Percentiles rank a stretch among this genome's conserved stretches.
phyloP scores from a whole-genome alignment of 768 basidiomycete species.

The Boletus pseudopeckii region DNA sequence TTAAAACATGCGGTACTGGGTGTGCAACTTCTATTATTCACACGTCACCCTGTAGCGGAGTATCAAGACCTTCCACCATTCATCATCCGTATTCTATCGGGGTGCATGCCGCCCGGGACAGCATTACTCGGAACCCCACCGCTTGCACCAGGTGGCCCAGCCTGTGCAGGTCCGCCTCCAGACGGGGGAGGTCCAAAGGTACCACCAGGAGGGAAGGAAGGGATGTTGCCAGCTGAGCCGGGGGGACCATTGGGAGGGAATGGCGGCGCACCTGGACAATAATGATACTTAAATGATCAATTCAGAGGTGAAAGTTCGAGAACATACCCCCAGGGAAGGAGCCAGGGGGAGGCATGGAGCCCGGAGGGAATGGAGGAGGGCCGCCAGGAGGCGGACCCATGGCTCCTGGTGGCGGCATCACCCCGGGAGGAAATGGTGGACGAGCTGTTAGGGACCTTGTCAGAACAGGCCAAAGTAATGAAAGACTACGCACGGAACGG shows the following conservation, averaged over 20 bases:
- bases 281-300: not conserved
- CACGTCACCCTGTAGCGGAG: not conserved
- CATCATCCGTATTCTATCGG: constrained; percentile 83
- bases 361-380: constrained; percentile 73
- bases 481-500: constrained; percentile 15
- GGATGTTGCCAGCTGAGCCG: constrained; percentile 29
- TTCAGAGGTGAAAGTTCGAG: not conserved
- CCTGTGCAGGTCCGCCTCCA: constrained; percentile 40
- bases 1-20: not conserved
- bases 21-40: not conserved
- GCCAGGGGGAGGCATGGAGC: constrained; percentile 45
- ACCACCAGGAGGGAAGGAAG: constrained; percentile 31
- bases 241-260: constrained; percentile 46
- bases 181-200: constrained; percentile 37
- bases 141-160: constrained; percentile 38
- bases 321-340: constrained; percentile 48
- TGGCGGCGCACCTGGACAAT: constrained; percentile 40
- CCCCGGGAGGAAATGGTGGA: constrained; percentile 69
- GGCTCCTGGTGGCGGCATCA: constrained; percentile 43
- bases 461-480: not conserved
- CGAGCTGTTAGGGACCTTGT: constrained; percentile 40
- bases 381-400: constrained; percentile 56
- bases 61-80: constrained; percentile 26
- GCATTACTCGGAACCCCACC: constrained; percentile 31
- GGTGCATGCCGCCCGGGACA: constrained; percentile 74